Conservation (phyloP, 306 rosid species). For the Cotoneaster glaucophyllus region DNA sequence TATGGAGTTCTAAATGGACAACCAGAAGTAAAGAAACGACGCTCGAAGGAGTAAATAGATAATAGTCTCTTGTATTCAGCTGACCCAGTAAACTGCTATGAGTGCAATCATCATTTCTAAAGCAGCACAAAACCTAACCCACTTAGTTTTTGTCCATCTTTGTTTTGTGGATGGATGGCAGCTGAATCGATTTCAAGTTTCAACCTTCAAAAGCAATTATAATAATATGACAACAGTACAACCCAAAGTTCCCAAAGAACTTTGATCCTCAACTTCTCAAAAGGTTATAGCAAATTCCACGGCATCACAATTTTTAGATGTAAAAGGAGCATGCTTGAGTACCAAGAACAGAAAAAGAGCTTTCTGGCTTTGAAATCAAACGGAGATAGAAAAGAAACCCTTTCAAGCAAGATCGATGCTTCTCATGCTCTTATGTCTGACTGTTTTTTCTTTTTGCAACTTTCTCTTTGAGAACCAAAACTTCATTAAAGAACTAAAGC, state of each 20-base stretch:
- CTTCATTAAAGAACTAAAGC: not conserved
- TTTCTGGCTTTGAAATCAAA: not conserved
- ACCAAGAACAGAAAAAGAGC: not conserved
- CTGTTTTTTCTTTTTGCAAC: not conserved
- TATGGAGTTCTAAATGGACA: conserved; percentile 1
- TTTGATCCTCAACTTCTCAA: not conserved
- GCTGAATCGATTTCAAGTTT: not conserved
- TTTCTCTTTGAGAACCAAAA: not conserved
- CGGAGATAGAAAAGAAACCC: not conserved
- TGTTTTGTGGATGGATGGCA: not conserved
- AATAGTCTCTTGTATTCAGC: not conserved
- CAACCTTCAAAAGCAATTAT: not conserved
- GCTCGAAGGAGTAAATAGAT: not conserved
- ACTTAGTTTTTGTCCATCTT: not conserved
- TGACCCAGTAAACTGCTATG: not conserved
- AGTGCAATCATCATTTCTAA: not conserved
- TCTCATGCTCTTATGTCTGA: not conserved
- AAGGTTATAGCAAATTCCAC: not conserved
- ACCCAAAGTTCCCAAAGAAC: not conserved
- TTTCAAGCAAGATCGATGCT: not conserved
- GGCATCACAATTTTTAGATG: not conserved
- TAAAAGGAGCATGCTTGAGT: not conserved
- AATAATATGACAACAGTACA: not conserved
- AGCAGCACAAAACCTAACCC: not conserved
- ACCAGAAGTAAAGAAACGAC: not conserved